phyloP scores from a whole-genome alignment of 345 rosid genomes.

The Cardamine chenopodiifolia region DNA sequence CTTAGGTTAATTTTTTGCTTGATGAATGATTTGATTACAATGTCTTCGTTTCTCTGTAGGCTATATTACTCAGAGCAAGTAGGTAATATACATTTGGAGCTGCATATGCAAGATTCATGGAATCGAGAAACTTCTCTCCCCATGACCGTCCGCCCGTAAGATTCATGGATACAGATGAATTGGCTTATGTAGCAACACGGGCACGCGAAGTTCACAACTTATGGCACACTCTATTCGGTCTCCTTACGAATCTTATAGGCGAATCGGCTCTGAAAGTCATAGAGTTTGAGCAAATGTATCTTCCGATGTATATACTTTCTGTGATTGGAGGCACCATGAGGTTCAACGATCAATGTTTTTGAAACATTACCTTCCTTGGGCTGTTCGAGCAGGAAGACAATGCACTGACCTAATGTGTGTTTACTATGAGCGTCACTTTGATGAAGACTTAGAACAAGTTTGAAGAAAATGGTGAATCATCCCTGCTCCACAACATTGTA shows the following conservation, averaged over 20 bases:
- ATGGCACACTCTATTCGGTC: conserved; percentile 76
- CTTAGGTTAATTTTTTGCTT: neutral
- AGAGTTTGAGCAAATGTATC: conserved; percentile 76
- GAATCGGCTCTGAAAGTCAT: conserved; percentile 78
- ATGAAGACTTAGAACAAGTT: conserved; percentile 73
- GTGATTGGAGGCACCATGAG: conserved; percentile 66
- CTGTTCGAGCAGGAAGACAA: conserved; percentile 57
- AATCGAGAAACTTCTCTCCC: conserved; percentile 79
- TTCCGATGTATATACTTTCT: conserved; percentile 72
- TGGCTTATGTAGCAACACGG: conserved; percentile 68
- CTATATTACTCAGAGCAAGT: conserved; percentile 61
- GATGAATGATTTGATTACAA: conserved; percentile 9
- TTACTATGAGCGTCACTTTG: conserved; percentile 67
- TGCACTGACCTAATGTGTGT: conserved; percentile 70
- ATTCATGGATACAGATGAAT: conserved; percentile 76
- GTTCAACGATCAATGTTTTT: conserved; percentile 64
- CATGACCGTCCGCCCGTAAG: conserved; percentile 79
- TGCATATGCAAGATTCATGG: conserved; percentile 83
- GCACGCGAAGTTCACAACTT: conserved; percentile 84
- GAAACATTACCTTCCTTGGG: conserved; percentile 73
- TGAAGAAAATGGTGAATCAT: conserved; percentile 62
- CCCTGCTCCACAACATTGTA: conserved; percentile 54
- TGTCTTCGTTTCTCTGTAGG: conserved; percentile 42
- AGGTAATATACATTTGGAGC: conserved; percentile 74
- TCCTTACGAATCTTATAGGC: conserved; percentile 71